These are phyloP conservation scores for Haplographium delicatum DNA, from an alignment of 495 filamentous ascomycete genomes.

Conservation along the genomic window DNA sequence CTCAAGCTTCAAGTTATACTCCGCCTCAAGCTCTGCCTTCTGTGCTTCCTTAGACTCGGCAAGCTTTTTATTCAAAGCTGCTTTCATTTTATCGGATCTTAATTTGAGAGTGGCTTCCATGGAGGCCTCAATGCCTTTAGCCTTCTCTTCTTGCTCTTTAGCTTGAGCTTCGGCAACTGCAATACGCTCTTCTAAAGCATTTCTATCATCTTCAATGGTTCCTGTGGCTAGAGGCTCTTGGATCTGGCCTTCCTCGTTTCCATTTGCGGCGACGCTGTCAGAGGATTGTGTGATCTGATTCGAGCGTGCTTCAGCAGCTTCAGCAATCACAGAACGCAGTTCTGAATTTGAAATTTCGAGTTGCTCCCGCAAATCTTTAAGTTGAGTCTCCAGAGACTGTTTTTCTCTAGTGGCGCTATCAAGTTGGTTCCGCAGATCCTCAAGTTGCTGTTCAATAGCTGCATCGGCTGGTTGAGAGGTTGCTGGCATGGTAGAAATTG, in stretches of 20 bases:
- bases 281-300: slow-evolving; percentile 32
- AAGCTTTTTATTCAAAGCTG: slow-evolving; percentile 62
- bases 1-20: slow-evolving; percentile 60
- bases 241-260: slow-evolving; percentile 26
- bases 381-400: slow-evolving; percentile 31
- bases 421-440: slow-evolving; percentile 29
- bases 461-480: slow-evolving; percentile 1
- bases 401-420: slow-evolving; percentile 26
- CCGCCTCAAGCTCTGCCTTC: slow-evolving; percentile 45
- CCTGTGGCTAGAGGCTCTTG: slow-evolving; percentile 21
- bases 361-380: slow-evolving; percentile 41
- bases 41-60: slow-evolving; percentile 48
- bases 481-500: slow-evolving; percentile 13
- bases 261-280: slow-evolving; percentile 31
- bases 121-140: slow-evolving; percentile 51
- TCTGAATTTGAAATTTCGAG: slow-evolving; percentile 41
- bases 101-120: slow-evolving; percentile 52
- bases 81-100: slow-evolving; percentile 69
- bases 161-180: slow-evolving; percentile 30
- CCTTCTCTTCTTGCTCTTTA: slow-evolving; percentile 47
- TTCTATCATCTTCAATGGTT: slow-evolving; percentile 46
- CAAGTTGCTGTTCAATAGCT: slow-evolving; percentile 21
- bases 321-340: slow-evolving; percentile 34
- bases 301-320: slow-evolving; percentile 43
- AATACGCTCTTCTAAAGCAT: slow-evolving; percentile 44